These are phyloP conservation scores for Xylariaceae sp. DNA, from an alignment of 2,329 filamentous ascomycete genomes.

Conservation along the genomic window DNA sequence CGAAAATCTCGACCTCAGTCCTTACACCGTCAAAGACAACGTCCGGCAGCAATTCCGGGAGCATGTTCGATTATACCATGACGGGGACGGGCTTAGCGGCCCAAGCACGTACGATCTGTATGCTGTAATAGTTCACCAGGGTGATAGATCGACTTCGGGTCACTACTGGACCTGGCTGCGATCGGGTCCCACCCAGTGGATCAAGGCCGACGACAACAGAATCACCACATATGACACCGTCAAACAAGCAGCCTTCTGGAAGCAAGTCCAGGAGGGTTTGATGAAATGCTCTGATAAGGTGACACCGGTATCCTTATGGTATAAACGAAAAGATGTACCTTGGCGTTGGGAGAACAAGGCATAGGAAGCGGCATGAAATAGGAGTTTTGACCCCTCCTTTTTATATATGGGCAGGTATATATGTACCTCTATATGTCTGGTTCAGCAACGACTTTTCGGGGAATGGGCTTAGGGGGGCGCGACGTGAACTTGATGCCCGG, in stretches of 20 bases:
- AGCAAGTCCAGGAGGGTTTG: too few species aligned
- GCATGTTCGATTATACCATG: not conserved
- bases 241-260: too few species aligned
- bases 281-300: constrained; percentile 14
- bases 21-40: constrained; percentile 33
- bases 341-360: too few species aligned
- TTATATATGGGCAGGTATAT: too few species aligned
- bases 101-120: constrained; percentile 84
- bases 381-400: too few species aligned
- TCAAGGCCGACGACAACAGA: not conserved
- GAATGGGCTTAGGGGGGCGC: too few species aligned
- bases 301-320: not conserved
- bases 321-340: not conserved
- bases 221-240: not conserved
- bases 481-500: too few species aligned
- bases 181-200: constrained; percentile 45
- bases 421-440: too few species aligned
- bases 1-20: constrained; percentile 62
- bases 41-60: constrained; percentile 19
- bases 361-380: too few species aligned
- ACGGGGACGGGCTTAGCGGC: constrained; percentile 42
- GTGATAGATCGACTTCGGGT: constrained; percentile 67
- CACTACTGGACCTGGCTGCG: constrained; percentile 79
- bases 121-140: constrained; percentile 78
- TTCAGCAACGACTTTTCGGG: too few species aligned